Evolutionary conservation across 352 stramenopile species (phyloP).

Genomic region (Phytophthora vignae): DNA sequence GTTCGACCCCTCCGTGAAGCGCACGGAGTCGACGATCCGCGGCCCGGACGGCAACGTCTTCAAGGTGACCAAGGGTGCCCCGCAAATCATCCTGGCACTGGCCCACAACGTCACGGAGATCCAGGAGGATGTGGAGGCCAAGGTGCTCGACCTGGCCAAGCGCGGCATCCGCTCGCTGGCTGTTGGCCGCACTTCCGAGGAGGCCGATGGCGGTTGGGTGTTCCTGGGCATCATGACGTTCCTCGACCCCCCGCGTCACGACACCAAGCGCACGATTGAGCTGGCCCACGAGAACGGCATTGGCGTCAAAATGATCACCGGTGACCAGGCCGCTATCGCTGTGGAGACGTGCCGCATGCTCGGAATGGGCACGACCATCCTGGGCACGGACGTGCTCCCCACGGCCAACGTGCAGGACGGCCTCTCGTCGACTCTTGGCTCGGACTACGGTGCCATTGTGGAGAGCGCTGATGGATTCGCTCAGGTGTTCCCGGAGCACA

Average conservation of each 20-base stretch:
- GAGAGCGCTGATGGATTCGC: constrained; percentile 95
- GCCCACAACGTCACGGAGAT: constrained; percentile 80
- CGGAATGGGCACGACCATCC: constrained; percentile 90
- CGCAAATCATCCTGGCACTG: constrained; percentile 93
- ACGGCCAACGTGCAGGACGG: constrained; percentile 69
- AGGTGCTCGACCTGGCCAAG: constrained; percentile 91
- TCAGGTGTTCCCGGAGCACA: constrained; percentile 94
- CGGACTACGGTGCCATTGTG: constrained; percentile 87
- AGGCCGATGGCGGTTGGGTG: constrained; percentile 89
- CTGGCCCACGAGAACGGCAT: constrained; percentile 92
- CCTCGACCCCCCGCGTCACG: constrained; percentile 95
- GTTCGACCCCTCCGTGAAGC: constrained; percentile 90
- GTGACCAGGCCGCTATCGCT: constrained; percentile 95
- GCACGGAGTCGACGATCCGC: constrained; percentile 92
- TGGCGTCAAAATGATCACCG: constrained; percentile 97
- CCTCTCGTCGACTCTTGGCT: constrained; percentile 55
- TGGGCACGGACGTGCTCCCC: constrained; percentile 80
- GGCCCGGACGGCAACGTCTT: constrained; percentile 85
- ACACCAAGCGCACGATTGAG: constrained; percentile 95
- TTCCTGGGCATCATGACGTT: constrained; percentile 97
- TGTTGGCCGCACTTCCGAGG: constrained; percentile 82
- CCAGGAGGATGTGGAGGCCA: constrained; percentile 82
- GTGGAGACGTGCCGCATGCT: constrained; percentile 93
- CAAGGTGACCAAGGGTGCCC: constrained; percentile 95
- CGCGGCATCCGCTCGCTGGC: constrained; percentile 91